Percentiles rank a stretch among this genome's conserved stretches.
Conservation (phyloP, 495 filamentous ascomycete genomes). For the Penicillium longicatenatum region DNA sequence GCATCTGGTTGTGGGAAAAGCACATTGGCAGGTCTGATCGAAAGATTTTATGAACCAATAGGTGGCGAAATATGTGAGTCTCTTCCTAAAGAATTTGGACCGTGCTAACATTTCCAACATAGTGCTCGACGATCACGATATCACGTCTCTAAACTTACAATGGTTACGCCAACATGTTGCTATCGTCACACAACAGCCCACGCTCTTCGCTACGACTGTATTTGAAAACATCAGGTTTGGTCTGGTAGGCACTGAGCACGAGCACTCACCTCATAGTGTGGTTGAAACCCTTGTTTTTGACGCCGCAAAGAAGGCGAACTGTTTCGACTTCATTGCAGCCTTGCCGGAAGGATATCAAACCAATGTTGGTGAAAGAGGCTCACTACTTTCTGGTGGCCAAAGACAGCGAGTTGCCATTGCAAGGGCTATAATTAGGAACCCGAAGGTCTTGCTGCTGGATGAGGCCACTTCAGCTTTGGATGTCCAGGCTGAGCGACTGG, state of each 20-base stretch:
- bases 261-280: background rate
- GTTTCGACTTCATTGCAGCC: background rate
- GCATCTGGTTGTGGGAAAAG: conserved; percentile 63
- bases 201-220: background rate
- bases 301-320: background rate
- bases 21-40: conserved; percentile 64
- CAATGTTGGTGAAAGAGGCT: background rate
- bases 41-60: conserved; percentile 56
- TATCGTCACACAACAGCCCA: background rate
- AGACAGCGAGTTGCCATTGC: conserved; percentile 37
- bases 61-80: too few species aligned
- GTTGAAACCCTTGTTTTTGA: background rate
- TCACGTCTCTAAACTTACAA: background rate
- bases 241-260: background rate
- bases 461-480: conserved; percentile 57
- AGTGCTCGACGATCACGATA: background rate
- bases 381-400: background rate
- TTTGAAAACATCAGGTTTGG: background rate
- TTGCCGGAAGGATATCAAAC: background rate
- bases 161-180: background rate
- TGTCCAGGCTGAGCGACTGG: conserved; percentile 43
- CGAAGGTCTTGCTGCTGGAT: conserved; percentile 72
- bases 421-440: conserved; percentile 77
- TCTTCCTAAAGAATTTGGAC: too few species aligned
- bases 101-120: too few species aligned